Evolutionary conservation across 495 filamentous ascomycete species (phyloP), one percentile per base, ranked within the genome.

Genomic region (Beverwykella pulmonaria): DNA sequence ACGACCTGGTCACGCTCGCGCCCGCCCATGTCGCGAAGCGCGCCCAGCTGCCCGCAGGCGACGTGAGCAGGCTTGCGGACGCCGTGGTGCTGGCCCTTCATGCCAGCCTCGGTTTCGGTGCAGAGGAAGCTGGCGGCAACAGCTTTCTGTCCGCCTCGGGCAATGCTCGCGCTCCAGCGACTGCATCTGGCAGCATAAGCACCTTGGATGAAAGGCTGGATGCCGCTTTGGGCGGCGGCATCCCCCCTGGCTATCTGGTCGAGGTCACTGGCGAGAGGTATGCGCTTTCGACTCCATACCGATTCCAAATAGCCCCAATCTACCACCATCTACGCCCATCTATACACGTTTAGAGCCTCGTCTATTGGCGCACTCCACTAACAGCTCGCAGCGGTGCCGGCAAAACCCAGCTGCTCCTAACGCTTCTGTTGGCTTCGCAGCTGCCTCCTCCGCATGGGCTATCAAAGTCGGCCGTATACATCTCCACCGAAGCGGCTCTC

Each of bases 251-350:
- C 46, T 89, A 91, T 75, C 79, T 98, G 67, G 93, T 92, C 20
- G 94, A 98, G 72, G 82, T 98, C 59, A 92, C 91, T 2, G 95
- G 95, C 39, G 94, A 97, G 79, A 96, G 88, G 88, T 89, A 75
- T 25, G 61, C 23, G 10, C 15, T 9, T 20, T 32, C 15, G 59
- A 30, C 39, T 9, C 29, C n/a, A 46, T 36, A 8, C 34, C 3
- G 20, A 57, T 34, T 17, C 23, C 53, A 30, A 57, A 57, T 44
- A 57, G 30, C 19, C 32, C 30, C 53, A 57, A 57, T 57, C 29
- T 57, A 57, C 19, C 9, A 2, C 57, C 30, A 39, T 53, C 47
- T 50, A 39, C 34, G 39, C 39, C 39, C 39, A 44, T 44, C 39
- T 44, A 44, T 17, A 49, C 30, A 66, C 14, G 30, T 22, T 14